phyloP scores from a whole-genome alignment of 192 early-diverging fungal species.

The Entomortierella parvispora region DNA sequence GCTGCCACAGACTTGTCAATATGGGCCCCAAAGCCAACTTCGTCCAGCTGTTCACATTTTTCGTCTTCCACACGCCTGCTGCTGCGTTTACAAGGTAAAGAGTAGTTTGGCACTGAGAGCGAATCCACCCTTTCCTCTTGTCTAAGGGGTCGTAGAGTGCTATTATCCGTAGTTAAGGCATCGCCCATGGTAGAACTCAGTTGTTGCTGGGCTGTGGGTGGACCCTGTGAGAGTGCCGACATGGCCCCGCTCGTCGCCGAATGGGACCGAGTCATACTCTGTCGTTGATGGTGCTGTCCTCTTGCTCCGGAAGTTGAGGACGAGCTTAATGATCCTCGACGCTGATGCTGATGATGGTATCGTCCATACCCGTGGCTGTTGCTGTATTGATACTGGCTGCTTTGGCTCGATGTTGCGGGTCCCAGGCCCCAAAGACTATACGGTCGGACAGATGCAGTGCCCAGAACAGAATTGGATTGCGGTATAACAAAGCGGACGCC shows the following conservation, averaged over 20 bases:
- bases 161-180: too few relatives aligned
- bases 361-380: conserved; percentile 19
- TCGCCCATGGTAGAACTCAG: too few relatives aligned
- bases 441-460: conserved; percentile 32
- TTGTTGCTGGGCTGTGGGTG: too few relatives aligned
- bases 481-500: conserved; percentile 39
- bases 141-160: too few relatives aligned
- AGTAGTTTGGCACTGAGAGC: too few relatives aligned
- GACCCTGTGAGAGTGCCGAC: conserved; percentile 4
- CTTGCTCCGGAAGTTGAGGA: background rate
- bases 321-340: background rate
- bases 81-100: too few relatives aligned
- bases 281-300: too few relatives aligned
- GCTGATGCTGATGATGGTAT: conserved; percentile 9
- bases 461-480: conserved; percentile 36
- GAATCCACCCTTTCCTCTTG: too few relatives aligned
- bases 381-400: conserved; percentile 9
- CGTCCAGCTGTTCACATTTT: conserved; percentile 22
- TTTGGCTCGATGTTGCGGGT: conserved; percentile 9
- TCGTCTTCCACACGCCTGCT: background rate
- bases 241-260: conserved; percentile 1
- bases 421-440: conserved; percentile 50
- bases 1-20: conserved; percentile 48
- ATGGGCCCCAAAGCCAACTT: conserved; percentile 46
- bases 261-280: conserved; percentile 9